Conservation (phyloP, 805 yeast species). For the Sungouiozyma ichnusensis region DNA sequence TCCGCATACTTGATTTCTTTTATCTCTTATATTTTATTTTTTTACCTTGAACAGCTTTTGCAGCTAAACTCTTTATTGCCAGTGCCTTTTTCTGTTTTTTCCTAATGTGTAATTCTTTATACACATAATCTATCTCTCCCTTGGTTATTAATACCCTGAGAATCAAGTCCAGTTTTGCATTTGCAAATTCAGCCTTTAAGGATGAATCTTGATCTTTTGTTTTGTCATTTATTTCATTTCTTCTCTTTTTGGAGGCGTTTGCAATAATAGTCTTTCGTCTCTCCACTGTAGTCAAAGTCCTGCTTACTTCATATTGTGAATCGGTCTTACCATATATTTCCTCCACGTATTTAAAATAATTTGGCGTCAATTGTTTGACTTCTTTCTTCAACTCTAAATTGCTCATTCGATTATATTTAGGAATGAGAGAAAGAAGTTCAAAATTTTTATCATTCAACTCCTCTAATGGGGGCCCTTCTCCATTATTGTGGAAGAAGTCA, state of each 20-base stretch:
- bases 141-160: constrained; percentile 61
- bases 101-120: constrained; percentile 48
- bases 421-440: constrained; percentile 52
- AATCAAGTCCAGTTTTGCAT: constrained; percentile 53
- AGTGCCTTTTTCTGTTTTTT: constrained; percentile 34
- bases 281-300: constrained; percentile 41
- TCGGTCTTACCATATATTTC: constrained; percentile 8
- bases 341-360: constrained; percentile 16
- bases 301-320: constrained; percentile 16
- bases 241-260: constrained; percentile 49
- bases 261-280: constrained; percentile 62
- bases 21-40: constrained; percentile 7
- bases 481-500: constrained; percentile 71
- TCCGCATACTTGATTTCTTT: no score
- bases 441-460: constrained; percentile 52
- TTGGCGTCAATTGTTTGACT: constrained; percentile 37
- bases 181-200: constrained; percentile 5
- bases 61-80: constrained; percentile 24
- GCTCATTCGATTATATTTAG: constrained; percentile 51
- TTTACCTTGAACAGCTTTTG: constrained; percentile 16
- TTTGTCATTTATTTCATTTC: constrained; percentile 30
- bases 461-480: constrained; percentile 67
- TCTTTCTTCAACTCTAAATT: constrained; percentile 41
- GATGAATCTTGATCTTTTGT: constrained; percentile 31
- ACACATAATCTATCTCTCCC: constrained; percentile 50